phyloP scores from a whole-genome alignment of 2,329 filamentous ascomycete genomes.

The Diaporthe sp. region DNA sequence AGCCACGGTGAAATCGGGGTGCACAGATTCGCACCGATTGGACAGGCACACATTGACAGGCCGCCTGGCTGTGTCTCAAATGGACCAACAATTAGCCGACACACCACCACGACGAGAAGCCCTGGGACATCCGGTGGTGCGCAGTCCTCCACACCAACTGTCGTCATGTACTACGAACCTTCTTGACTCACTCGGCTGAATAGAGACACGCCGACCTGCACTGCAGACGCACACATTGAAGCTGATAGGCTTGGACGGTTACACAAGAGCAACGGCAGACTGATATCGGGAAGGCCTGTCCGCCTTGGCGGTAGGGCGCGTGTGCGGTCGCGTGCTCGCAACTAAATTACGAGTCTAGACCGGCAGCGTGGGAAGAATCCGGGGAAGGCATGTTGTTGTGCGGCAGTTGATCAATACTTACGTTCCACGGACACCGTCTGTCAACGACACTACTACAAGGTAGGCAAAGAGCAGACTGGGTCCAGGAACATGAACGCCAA shows the following conservation, averaged over 20 bases:
- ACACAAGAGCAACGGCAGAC: neutral
- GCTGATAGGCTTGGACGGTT: neutral
- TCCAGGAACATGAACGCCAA: neutral
- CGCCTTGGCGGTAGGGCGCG: neutral
- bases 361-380: neutral
- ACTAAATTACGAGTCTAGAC: neutral
- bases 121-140: neutral
- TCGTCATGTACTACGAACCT: slow-evolving; percentile 3
- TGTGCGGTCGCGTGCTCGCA: slow-evolving; percentile 13
- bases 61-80: neutral
- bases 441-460: neutral
- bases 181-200: slow-evolving; percentile 1
- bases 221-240: neutral
- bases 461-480: neutral
- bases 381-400: neutral
- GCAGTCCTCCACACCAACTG: neutral
- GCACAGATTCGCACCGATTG: neutral
- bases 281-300: neutral
- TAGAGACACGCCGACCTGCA: neutral
- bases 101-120: neutral
- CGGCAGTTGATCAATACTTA: neutral
- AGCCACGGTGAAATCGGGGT: neutral
- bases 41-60: neutral
- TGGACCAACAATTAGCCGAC: neutral
- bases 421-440: neutral